Conservation (phyloP, 495 filamentous ascomycete genomes). For the Penicillium manginii region DNA sequence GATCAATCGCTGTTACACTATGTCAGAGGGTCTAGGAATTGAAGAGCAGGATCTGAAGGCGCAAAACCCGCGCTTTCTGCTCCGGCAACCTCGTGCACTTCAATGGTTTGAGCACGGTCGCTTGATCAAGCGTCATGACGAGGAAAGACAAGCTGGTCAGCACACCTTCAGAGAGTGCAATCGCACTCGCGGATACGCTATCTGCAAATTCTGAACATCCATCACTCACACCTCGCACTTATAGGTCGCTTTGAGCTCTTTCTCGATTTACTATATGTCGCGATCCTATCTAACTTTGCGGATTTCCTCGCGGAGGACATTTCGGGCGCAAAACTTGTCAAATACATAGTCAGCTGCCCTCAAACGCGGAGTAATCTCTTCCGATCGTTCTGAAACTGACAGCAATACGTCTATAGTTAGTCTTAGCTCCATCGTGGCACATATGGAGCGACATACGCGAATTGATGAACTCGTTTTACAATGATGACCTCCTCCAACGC, state of each 20-base stretch:
- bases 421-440: conserved; percentile 50
- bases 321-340: conserved; percentile 48
- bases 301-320: conserved; percentile 49
- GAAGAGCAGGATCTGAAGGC: conserved; percentile 21
- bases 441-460: conserved; percentile 52
- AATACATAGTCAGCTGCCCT: conserved; percentile 37
- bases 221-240: neutral
- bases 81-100: conserved; percentile 41
- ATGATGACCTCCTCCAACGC: conserved; percentile 52
- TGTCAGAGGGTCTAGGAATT: conserved; percentile 13
- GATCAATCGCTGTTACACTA: neutral
- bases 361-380: neutral
- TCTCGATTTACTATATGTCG: conserved; percentile 53
- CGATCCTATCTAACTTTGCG: conserved; percentile 48
- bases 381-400: conserved; percentile 4
- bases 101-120: conserved; percentile 46
- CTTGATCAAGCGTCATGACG: conserved; percentile 38
- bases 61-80: conserved; percentile 31
- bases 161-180: neutral
- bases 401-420: conserved; percentile 27
- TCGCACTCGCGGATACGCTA: neutral
- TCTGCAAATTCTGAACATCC: neutral
- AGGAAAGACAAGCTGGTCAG: conserved; percentile 41
- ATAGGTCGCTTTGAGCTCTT: conserved; percentile 52
- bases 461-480: conserved; percentile 55